Base-by-base conservation (phyloP, 2,329 filamentous ascomycete species). In the Fusarium nurragi region DNA sequence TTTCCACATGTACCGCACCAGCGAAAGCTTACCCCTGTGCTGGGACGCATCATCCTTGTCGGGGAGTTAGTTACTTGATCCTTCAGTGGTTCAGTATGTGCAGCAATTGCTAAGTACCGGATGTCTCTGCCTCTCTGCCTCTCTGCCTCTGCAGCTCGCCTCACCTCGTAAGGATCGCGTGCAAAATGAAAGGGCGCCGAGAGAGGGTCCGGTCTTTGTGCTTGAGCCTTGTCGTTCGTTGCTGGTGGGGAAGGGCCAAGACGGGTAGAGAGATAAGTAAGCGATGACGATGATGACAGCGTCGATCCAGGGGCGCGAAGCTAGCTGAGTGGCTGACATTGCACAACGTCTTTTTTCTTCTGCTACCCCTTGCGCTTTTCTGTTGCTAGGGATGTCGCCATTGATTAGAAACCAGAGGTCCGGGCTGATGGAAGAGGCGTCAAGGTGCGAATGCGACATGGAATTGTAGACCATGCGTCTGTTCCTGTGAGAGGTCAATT, bases 261-360 rank as follows among this genome's bases (percentile, higher is more conserved):
- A 54, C 48, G 61, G 61, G 59, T 59, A 56, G 60, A 60, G 60
- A 60, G 60, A 59, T 49, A 47, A 46, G 26, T 56, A 41, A 61
- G 61, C 60, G 45, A 64, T 64, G 61, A 61, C 61, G 60, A 61
- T 64, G 61, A 64, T 64, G 61, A 65, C 61, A 64, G 60, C 44
- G 60, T 45, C 54, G 39, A 60, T 64, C 60, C 44, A 64, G 60
- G 61, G 61, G 48, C 41, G 21, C 26, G 41, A 26, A 40, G 19
- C 23, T 32, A 53, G 41, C 32, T 34, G 16, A 53, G 34, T 48
- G 37, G 12, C 21, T 13, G 22, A 16, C 21, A 18, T 21, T 16
- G 18, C 21, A 14, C 23, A 54, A 23, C 21, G 28, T 32, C 32
- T 26, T 49, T 45, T 8, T 2, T 38, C 38, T n/a, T 16, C 14